phyloP scores from a whole-genome alignment of 306 rosid genomes.

The Morella rubra region DNA sequence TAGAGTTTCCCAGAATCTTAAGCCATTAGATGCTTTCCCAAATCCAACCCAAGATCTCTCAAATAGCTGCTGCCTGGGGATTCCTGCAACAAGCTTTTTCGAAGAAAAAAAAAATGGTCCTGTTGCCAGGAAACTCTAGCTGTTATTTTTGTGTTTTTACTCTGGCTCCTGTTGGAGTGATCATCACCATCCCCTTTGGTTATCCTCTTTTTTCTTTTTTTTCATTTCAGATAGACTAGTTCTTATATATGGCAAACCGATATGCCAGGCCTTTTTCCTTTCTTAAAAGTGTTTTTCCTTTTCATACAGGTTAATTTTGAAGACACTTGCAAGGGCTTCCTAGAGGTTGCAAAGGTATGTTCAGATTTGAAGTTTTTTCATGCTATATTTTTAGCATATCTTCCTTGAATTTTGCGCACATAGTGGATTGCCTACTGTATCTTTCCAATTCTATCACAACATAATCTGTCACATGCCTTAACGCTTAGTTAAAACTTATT shows the following conservation, averaged over 20 bases:
- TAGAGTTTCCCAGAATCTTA: not conserved
- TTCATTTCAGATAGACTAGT: not conserved
- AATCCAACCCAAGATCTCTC: not conserved
- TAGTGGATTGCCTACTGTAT: not conserved
- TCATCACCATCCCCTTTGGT: not conserved
- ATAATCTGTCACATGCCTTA: not conserved
- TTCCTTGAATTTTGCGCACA: not conserved
- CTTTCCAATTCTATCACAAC: not conserved
- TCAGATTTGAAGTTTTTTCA: constrained; percentile 6
- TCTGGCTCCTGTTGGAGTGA: not conserved
- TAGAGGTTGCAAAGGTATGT: constrained; percentile 93
- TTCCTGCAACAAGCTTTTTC: not conserved
- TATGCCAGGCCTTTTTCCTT: constrained; percentile 9
- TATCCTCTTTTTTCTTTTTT: not conserved
- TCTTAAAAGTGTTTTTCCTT: constrained; percentile 14
- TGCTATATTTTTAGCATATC: not conserved
- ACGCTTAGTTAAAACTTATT: not conserved
- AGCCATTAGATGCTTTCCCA: not conserved
- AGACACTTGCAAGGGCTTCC: constrained; percentile 96
- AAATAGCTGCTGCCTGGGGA: not conserved
- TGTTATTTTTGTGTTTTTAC: not conserved
- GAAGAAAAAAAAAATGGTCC: not conserved
- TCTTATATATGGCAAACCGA: constrained; percentile 5
- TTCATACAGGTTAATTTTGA: constrained; percentile 84
- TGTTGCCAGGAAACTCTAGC: not conserved